Base-by-base conservation (phyloP, 2,329 filamentous ascomycete species). In the Venturia pyrina region DNA sequence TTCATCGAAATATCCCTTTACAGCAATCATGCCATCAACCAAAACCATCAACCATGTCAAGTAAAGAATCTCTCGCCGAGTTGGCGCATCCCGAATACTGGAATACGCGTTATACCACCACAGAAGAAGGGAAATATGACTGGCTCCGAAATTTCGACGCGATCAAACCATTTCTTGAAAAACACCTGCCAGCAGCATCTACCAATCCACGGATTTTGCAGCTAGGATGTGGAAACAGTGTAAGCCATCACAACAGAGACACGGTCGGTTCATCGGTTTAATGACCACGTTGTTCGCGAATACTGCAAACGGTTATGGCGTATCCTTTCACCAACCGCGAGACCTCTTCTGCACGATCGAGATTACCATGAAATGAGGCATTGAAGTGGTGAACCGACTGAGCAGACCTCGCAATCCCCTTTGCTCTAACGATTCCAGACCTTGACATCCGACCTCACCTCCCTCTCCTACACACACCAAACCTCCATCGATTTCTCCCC, bases 191-290 rank as follows among this genome's bases (percentile, higher is more conserved):
- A 70, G 17, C 67, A 68, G 19, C 68, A 0, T 28, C 48, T 3
- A 53, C 48, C 11, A 53, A 53, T 15, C 48, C 48, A 15, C 48
- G 71, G 11, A 78, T 85, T 15, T 69, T 85, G 10, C 83, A 85
- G 70, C 73, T 85, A 6, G 83, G 82, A 1, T 83, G 78, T 2
- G 83, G 83, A 19, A 81, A 84, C 67, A 85, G 82, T 71, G 82
- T 83, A 70, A 43, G 71, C 69, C n/a, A 28, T 28, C 28, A 28
- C 28, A 28, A 28, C 28, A 28, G 28, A 28, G 28, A 28, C 28
- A 28, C 4, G 28, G 28, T 28, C 28, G 28, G 28, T 28, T 28
- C 28, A 28, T 28, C 28, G 28, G 28, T 28, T 28, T 28, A 28
- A 28, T 28, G 28, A 4, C 28, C 28, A 28, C 28, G 28, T 4